A percentile compares a stretch with the other conserved stretches of the same genome.
Evolutionary conservation across 441 rosid genomes (phyloP).

Genomic region (Pelargonium cotyledonis): DNA sequence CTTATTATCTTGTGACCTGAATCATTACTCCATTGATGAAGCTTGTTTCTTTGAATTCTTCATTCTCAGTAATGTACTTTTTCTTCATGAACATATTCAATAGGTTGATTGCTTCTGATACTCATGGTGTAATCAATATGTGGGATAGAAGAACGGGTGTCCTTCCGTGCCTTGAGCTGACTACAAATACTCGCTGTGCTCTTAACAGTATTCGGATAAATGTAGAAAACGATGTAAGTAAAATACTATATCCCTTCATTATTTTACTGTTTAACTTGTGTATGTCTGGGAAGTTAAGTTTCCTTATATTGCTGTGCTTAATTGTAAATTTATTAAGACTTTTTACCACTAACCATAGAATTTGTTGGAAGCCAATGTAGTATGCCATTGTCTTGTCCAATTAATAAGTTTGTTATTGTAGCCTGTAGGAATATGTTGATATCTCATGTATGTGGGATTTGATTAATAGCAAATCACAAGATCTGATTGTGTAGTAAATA

Average conservation of each 20-base stretch:
- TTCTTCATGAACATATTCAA: constrained; percentile 17
- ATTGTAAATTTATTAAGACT: background rate
- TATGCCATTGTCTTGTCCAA: too few relatives aligned
- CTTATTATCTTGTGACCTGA: constrained; percentile 1
- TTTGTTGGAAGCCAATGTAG: too few relatives aligned
- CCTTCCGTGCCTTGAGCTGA: constrained; percentile 68
- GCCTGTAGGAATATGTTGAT: too few relatives aligned
- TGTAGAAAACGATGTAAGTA: constrained; percentile 63
- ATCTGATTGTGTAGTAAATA: too few relatives aligned
- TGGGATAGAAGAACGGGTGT: constrained; percentile 77
- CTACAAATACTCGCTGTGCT: constrained; percentile 34
- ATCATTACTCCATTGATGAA: background rate
- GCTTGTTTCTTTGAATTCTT: background rate
- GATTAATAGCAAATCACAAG: too few relatives aligned
- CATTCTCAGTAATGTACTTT: background rate
- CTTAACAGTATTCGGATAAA: constrained; percentile 59
- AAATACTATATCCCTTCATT: background rate
- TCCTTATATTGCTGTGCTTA: background rate
- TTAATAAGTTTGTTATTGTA: too few relatives aligned
- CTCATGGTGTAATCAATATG: constrained; percentile 53
- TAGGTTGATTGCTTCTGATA: constrained; percentile 79
- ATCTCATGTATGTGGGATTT: too few relatives aligned
- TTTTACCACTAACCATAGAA: background rate
- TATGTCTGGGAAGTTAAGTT: background rate
- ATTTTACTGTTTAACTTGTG: constrained; percentile 4